Evolutionary conservation across 805 yeast species (phyloP), one percentile per base, ranked within the genome.

Genomic region (Tanozyma kutaoensis): DNA sequence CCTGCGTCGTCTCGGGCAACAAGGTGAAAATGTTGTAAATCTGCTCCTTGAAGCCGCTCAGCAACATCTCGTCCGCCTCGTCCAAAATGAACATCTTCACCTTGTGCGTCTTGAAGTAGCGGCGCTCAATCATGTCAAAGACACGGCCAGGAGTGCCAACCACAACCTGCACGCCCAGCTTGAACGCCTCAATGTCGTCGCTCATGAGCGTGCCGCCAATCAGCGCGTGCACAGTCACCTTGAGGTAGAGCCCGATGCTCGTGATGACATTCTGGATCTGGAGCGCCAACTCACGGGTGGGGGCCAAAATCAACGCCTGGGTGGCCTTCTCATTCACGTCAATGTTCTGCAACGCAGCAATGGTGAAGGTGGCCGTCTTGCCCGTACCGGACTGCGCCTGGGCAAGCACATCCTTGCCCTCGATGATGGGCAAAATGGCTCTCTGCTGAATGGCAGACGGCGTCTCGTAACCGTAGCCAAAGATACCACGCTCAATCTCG

Each of bases 91-190:
- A 72, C 93, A 91, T 84, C 67, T 85, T 84, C 48, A 91, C 68
- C 55, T 76, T 69, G 45, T 81, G 72, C 38, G 94, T 77, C 52
- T 64, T 74, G 58, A 91, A 74, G 60, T 65, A 67, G 48, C 94
- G 70, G 55, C 96, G 74, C 59, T 81, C 80, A 51, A 91, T 86
- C 88, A 91, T 84, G 58, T 91, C 97, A 47, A 66, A 72, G 38
- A 91, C 96, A 64, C 98, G 76, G 50, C 98, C 98, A 44, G 98
- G 98, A 33, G 98, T 91, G 52, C 97, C 98, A 46, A 85, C 88
- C 32, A 91, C 93, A 33, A 88, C 70, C 62, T 88, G 96, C 39
- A 80, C 93, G 42, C 93, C 94, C 38, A 72, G 71, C 46, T 70
- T 68, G 52, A 91, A 71, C 40, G 80, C 84, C 54, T 76, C 79